These are phyloP conservation scores for Parasarocladium wereldwijsianum DNA, from an alignment of 2,329 filamentous ascomycete species.

Conservation along the genomic window DNA sequence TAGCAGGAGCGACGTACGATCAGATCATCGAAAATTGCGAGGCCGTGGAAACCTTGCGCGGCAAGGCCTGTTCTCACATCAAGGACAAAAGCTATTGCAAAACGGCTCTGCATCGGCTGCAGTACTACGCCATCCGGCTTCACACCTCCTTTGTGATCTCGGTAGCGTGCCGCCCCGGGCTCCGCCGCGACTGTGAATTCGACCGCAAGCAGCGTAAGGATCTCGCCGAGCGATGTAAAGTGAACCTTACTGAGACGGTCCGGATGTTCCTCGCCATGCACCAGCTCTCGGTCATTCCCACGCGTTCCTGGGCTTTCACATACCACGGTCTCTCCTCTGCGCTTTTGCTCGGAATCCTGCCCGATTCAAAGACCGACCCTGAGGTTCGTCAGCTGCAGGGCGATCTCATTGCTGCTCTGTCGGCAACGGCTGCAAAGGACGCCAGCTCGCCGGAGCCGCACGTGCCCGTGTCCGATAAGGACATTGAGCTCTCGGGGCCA, in stretches of 20 bases:
- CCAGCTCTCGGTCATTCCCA: conserved; percentile 50
- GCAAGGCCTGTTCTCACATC: conserved; percentile 34
- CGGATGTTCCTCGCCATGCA: conserved; percentile 58
- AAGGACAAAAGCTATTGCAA: conserved; percentile 48
- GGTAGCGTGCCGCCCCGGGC: conserved; percentile 47
- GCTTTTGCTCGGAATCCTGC: conserved; percentile 46
- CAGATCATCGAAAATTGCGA: conserved; percentile 44
- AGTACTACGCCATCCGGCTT: conserved; percentile 49
- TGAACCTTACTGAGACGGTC: conserved; percentile 49
- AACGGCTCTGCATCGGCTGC: conserved; percentile 45
- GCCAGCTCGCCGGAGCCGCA: conserved; percentile 36
- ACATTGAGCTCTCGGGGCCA: conserved; percentile 48
- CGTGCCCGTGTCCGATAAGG: conserved; percentile 39
- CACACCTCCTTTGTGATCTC: conserved; percentile 53
- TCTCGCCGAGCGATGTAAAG: conserved; percentile 43
- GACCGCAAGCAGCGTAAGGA: conserved; percentile 35
- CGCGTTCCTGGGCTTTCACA: conserved; percentile 53
- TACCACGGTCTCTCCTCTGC: conserved; percentile 54
- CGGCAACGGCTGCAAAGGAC: conserved; percentile 49
- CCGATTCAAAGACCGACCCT: conserved; percentile 47
- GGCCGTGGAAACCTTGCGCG: conserved; percentile 35
- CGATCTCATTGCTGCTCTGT: conserved; percentile 47
- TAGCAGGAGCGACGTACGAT: conserved; percentile 31
- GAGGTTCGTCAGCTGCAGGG: conserved; percentile 50
- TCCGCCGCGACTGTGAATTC: conserved; percentile 39